A percentile compares a stretch with the other conserved stretches of the same genome.
Conservation (phyloP, 768 basidiomycete genomes). For the Clitopilus passeckerianus region DNA sequence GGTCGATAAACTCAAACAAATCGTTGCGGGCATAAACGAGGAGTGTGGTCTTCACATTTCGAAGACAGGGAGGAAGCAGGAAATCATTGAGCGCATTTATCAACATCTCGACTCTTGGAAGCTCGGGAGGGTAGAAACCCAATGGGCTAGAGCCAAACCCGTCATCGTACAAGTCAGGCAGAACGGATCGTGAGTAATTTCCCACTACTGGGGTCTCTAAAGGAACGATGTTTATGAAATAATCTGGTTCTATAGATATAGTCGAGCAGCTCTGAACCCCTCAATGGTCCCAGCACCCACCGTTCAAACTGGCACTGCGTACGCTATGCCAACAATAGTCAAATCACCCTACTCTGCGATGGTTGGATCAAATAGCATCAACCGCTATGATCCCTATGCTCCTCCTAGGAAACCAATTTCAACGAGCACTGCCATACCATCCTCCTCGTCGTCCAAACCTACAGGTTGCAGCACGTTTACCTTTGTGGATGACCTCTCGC, state of each 20-base stretch:
- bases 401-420: constrained; percentile 42
- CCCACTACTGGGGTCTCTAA: too few species aligned
- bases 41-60: constrained; percentile 64
- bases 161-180: constrained; percentile 64
- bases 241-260: background rate
- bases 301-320: background rate
- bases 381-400: constrained; percentile 65
- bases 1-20: constrained; percentile 82
- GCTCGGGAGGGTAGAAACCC: constrained; percentile 48
- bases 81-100: constrained; percentile 75
- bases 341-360: constrained; percentile 25
- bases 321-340: constrained; percentile 18
- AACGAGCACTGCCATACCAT: constrained; percentile 29
- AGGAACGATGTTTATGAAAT: background rate
- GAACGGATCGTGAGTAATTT: constrained; percentile 56
- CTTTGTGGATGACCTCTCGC: constrained; percentile 2
- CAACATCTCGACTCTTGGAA: constrained; percentile 58
- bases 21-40: constrained; percentile 73
- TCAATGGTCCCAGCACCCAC: background rate
- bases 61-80: constrained; percentile 84
- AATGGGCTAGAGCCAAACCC: constrained; percentile 64
- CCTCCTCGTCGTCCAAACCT: constrained; percentile 24
- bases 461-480: constrained; percentile 16
- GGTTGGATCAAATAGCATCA: constrained; percentile 27
- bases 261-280: background rate